These are phyloP conservation scores for Stemphylium vesicarium DNA, from an alignment of 2,329 filamentous ascomycete species.

Conservation along the genomic window DNA sequence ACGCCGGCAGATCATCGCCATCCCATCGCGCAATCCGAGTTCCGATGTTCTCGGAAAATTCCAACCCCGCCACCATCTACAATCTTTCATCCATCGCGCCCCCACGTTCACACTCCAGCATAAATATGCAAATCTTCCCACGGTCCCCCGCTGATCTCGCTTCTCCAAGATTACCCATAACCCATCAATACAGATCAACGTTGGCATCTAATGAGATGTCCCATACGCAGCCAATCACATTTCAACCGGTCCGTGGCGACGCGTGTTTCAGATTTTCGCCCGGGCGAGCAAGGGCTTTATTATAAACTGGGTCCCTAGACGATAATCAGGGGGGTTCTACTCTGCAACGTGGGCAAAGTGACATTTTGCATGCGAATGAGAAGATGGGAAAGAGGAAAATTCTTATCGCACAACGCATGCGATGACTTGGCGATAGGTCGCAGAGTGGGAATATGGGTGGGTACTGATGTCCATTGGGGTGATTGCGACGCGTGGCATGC, in stretches of 20 bases:
- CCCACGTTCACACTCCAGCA: background rate
- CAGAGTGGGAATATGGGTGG: background rate
- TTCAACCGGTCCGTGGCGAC: background rate
- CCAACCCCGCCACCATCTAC: background rate
- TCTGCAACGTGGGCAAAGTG: background rate
- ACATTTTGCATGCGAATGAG: background rate
- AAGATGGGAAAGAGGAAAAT: background rate
- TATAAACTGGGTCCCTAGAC: background rate
- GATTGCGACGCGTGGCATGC: background rate
- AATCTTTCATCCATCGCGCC: background rate
- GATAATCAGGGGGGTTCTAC: background rate
- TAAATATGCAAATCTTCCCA: background rate
- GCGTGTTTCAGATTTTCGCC: constrained; percentile 1
- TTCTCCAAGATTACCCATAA: background rate
- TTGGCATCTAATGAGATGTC: too few species aligned
- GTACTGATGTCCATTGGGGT: background rate
- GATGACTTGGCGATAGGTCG: background rate
- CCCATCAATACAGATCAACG: background rate
- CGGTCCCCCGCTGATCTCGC: background rate
- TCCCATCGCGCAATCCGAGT: background rate
- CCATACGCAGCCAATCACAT: background rate
- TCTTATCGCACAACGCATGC: background rate
- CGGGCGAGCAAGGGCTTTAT: background rate
- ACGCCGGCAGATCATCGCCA: background rate
- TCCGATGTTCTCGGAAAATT: background rate